Evolutionary conservation across 2,329 filamentous ascomycete species (phyloP), one percentile per base, ranked within the genome.

Genomic region (Lachnellula suecica): DNA sequence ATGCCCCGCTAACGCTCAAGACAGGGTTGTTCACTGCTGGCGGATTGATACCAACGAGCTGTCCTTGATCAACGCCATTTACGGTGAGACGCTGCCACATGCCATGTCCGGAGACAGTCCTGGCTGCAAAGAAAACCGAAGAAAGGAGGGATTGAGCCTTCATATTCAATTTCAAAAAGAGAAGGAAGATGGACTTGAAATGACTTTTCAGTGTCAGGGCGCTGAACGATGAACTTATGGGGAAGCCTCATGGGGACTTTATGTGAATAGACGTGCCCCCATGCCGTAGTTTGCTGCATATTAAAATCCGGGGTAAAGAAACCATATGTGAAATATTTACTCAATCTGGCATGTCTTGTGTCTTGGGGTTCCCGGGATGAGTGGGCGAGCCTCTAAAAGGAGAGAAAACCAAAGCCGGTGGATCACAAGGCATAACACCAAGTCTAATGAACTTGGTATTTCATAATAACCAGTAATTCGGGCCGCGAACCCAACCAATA

Each of bases 1-100:
- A 70, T 10, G 59, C 65, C 51, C 74, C 72, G 53, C 72, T 74
- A 43, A 79, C 74, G 42, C 76, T 72, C 51, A 72, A 70, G 49
- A 81, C 72, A 1, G 77, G 79, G 63, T 74, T 72, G 70, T 81
- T 78, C 63, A 69, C 73, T 17, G 65, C 69, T 1, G 78, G 74
- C 2, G 76, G 74, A 11, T 78, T 73, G 49, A 81, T 72, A 13
- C 76, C 78, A 54, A 71, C 72, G 25, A 78, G 71, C 57, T 75
- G 72, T 47, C 76, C 77, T 58, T 78, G 71, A 56, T 80, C 76
- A 19, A 66, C 68, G 37, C 74, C 75, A 52, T 79, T 72, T 53
- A 79, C 71, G 5, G 73, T 75, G 44, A 82, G 69, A 23, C 69
- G 68, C 59, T 76, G 73, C 56, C 74, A 75, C 59, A 77, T 74